Percentiles rank a stretch among this genome's conserved stretches.
phyloP scores from a whole-genome alignment of 1,284 basidiomycete species.

The Cryptococcus sp. region DNA sequence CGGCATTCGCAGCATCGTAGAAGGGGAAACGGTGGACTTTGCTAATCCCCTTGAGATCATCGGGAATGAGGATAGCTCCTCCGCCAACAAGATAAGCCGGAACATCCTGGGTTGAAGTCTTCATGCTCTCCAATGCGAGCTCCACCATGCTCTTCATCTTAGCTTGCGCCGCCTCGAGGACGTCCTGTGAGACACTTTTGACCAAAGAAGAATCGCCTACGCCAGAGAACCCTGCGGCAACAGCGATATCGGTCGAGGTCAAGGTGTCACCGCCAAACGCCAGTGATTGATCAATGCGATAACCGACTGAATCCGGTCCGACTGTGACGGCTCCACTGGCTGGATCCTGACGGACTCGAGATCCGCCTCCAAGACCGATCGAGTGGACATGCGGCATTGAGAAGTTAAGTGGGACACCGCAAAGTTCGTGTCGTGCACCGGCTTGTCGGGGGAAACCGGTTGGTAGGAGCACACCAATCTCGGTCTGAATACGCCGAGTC shows the following conservation, averaged over 20 bases:
- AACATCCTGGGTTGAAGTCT: slow-evolving; percentile 55
- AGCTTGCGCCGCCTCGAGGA: slow-evolving; percentile 47
- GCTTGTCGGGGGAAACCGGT: slow-evolving; percentile 46
- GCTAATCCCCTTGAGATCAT: slow-evolving; percentile 56
- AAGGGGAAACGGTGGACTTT: slow-evolving; percentile 59
- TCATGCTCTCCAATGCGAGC: slow-evolving; percentile 59
- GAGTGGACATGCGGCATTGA: slow-evolving; percentile 39
- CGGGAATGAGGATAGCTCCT: slow-evolving; percentile 49
- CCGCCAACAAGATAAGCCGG: slow-evolving; percentile 44
- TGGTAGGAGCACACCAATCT: slow-evolving; percentile 29
- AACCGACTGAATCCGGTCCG: slow-evolving; percentile 63
- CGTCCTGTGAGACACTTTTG: slow-evolving; percentile 33
- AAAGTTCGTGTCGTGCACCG: slow-evolving; percentile 29
- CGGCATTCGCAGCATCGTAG: slow-evolving; percentile 62
- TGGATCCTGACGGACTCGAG: slow-evolving; percentile 23
- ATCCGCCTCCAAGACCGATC: slow-evolving; percentile 45
- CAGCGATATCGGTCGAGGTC: slow-evolving; percentile 61
- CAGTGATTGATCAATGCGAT: slow-evolving; percentile 57
- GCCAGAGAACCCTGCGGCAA: slow-evolving; percentile 45
- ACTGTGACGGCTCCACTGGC: slow-evolving; percentile 53
- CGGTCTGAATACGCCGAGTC: slow-evolving; percentile 21
- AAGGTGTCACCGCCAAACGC: slow-evolving; percentile 60
- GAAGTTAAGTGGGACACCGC: slow-evolving; percentile 41
- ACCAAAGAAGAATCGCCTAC: slow-evolving; percentile 54
- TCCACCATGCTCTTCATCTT: slow-evolving; percentile 60